phyloP scores from a whole-genome alignment of 2,329 filamentous ascomycete species.

The Fusarium robinianum region DNA sequence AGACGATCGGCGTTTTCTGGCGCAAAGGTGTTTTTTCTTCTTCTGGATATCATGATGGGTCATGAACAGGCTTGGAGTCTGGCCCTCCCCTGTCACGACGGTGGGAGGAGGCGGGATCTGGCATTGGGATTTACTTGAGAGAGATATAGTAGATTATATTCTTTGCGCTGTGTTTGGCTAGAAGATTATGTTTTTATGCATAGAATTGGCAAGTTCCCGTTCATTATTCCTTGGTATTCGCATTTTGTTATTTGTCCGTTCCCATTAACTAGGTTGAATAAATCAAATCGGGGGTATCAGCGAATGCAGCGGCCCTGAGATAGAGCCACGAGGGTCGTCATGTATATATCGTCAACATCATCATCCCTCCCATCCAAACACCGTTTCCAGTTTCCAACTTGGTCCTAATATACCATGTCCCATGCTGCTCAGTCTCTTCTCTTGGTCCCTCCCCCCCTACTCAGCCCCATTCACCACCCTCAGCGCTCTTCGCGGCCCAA shows the following conservation, averaged over 20 bases:
- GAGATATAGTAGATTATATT: too few relatives aligned
- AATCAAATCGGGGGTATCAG: conserved; percentile 31
- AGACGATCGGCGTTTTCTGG: conserved; percentile 20
- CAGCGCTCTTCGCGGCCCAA: conserved; percentile 70
- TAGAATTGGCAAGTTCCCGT: too few relatives aligned
- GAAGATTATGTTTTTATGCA: too few relatives aligned
- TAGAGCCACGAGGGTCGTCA: too few relatives aligned
- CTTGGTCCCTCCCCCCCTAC: conserved; percentile 3
- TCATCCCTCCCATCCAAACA: conserved; percentile 9
- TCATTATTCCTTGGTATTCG: background rate
- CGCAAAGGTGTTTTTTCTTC: conserved; percentile 10
- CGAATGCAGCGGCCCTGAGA: conserved; percentile 22
- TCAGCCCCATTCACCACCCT: conserved; percentile 65
- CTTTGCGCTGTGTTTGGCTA: too few relatives aligned
- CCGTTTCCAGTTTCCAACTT: too few relatives aligned
- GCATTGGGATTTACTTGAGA: too few relatives aligned
- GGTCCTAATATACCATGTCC: conserved; percentile 3
- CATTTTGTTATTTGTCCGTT: conserved; percentile 5
- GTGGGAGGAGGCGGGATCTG: too few relatives aligned
- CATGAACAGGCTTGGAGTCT: too few relatives aligned
- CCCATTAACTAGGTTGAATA: background rate
- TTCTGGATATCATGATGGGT: too few relatives aligned
- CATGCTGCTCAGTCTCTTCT: background rate
- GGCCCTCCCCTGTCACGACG: too few relatives aligned
- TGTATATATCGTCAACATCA: conserved; percentile 22